Percentiles rank a stretch among this genome's conserved stretches.
Evolutionary conservation across 2,329 filamentous ascomycete species (phyloP).

Genomic region (Samsoniella hepiali): DNA sequence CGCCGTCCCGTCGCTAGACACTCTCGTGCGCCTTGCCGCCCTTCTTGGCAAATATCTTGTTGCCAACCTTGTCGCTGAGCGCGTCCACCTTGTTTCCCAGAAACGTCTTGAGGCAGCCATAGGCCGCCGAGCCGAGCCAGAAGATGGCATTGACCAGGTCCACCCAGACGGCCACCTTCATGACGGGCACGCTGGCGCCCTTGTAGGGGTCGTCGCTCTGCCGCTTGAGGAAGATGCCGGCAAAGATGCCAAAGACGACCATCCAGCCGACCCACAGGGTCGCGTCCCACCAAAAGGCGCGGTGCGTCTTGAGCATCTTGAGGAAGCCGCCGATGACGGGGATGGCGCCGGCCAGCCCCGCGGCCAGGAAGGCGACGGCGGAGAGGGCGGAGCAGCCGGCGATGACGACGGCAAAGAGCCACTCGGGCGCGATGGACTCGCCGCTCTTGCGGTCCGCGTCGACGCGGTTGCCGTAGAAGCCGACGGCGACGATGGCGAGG

Average conservation of each 20-base stretch:
- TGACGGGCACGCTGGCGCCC: conserved; percentile 42
- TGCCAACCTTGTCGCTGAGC: conserved; percentile 35
- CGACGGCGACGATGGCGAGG: conserved; percentile 64
- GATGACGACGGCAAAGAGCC: conserved; percentile 62
- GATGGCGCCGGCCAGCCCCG: conserved; percentile 35
- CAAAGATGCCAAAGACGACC: conserved; percentile 69
- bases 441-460: conserved; percentile 38
- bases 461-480: conserved; percentile 65
- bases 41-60: conserved; percentile 39
- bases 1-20: conserved; percentile 21
- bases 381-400: conserved; percentile 54
- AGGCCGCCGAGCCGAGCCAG: conserved; percentile 53
- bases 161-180: conserved; percentile 72
- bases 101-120: conserved; percentile 40
- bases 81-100: conserved; percentile 40
- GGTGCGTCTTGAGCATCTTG: conserved; percentile 39
- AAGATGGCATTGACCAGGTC: conserved; percentile 65
- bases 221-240: conserved; percentile 63
- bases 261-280: conserved; percentile 54
- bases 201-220: conserved; percentile 50
- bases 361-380: conserved; percentile 40
- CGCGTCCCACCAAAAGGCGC: conserved; percentile 44
- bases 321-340: conserved; percentile 33
- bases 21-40: conserved; percentile 18
- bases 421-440: conserved; percentile 50